Evolutionary conservation across 192 early-diverging fungal genomes (phyloP).

Genomic region (Coemansia reversa): DNA sequence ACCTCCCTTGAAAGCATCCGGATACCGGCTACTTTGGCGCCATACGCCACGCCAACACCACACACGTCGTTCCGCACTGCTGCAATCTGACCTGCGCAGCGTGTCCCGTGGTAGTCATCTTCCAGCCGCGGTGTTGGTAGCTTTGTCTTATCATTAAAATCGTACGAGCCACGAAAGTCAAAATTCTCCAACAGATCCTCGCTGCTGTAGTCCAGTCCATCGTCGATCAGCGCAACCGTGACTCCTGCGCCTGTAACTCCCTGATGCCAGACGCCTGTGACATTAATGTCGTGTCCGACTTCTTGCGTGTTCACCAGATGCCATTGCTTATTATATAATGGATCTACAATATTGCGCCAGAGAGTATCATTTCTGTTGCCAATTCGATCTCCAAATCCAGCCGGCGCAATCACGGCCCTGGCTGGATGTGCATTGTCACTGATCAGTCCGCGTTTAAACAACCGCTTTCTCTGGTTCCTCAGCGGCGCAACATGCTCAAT

Average conservation of each 20-base stretch:
- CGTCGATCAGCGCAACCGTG: slow-evolving; percentile 91
- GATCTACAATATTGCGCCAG: slow-evolving; percentile 48
- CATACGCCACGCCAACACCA: slow-evolving; percentile 90
- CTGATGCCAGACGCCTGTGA: slow-evolving; percentile 88
- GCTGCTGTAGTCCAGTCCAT: slow-evolving; percentile 86
- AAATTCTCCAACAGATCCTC: slow-evolving; percentile 86
- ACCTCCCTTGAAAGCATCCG: slow-evolving; percentile 87
- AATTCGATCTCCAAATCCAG: slow-evolving; percentile 17
- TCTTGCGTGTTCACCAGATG: slow-evolving; percentile 56
- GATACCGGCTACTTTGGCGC: slow-evolving; percentile 82
- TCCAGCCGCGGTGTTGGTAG: slow-evolving; percentile 70
- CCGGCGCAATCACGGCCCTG: neutral
- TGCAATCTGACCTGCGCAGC: slow-evolving; percentile 97
- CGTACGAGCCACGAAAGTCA: slow-evolving; percentile 89
- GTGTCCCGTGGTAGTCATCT: slow-evolving; percentile 92
- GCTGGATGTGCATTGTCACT: neutral
- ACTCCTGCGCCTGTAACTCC: slow-evolving; percentile 85
- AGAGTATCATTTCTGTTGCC: neutral
- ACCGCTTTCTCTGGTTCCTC: slow-evolving; percentile 11
- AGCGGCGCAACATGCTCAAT: slow-evolving; percentile 23
- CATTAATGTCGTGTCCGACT: slow-evolving; percentile 84
- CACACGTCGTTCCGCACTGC: slow-evolving; percentile 89
- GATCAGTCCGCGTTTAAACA: slow-evolving; percentile 36
- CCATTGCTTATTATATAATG: slow-evolving; percentile 52
- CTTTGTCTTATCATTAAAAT: slow-evolving; percentile 82